Conservation (phyloP, 2,329 filamentous ascomycete species). For the Furcasterigmium sp. region DNA sequence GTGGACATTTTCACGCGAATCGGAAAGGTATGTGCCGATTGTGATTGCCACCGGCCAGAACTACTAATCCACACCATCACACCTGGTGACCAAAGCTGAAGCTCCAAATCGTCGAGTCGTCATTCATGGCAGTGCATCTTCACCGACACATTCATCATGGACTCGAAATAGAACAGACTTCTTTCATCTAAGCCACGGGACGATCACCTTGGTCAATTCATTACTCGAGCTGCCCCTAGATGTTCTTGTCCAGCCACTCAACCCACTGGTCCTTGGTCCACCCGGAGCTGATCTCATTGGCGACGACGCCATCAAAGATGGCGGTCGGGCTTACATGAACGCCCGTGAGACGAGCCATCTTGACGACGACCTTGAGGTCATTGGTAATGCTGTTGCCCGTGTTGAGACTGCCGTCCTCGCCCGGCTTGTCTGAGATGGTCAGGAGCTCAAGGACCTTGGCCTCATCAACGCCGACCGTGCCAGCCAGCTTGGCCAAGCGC, state of each 20-base stretch:
- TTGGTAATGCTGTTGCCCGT: slow-evolving; percentile 75
- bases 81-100: too few species aligned
- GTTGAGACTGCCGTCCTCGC: slow-evolving; percentile 65
- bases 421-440: slow-evolving; percentile 62
- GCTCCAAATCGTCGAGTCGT: too few species aligned
- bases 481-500: slow-evolving; percentile 71
- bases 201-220: too few species aligned
- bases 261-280: slow-evolving; percentile 81
- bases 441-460: slow-evolving; percentile 65
- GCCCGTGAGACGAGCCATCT: slow-evolving; percentile 71
- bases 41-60: too few species aligned
- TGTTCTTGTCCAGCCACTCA: slow-evolving; percentile 66
- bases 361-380: slow-evolving; percentile 79
- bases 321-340: slow-evolving; percentile 91
- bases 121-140: too few species aligned
- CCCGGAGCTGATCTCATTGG: slow-evolving; percentile 69
- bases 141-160: too few species aligned
- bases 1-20: too few species aligned
- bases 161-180: too few species aligned
- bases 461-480: slow-evolving; percentile 63
- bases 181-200: too few species aligned
- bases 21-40: too few species aligned
- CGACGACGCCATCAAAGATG: slow-evolving; percentile 80
- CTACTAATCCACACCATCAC: too few species aligned
- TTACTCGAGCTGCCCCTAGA: slow-evolving; percentile 13